Evolutionary conservation across 2,329 filamentous ascomycete species (phyloP), one percentile per base, ranked within the genome.

Genomic region (Geosmithia putterillii): DNA sequence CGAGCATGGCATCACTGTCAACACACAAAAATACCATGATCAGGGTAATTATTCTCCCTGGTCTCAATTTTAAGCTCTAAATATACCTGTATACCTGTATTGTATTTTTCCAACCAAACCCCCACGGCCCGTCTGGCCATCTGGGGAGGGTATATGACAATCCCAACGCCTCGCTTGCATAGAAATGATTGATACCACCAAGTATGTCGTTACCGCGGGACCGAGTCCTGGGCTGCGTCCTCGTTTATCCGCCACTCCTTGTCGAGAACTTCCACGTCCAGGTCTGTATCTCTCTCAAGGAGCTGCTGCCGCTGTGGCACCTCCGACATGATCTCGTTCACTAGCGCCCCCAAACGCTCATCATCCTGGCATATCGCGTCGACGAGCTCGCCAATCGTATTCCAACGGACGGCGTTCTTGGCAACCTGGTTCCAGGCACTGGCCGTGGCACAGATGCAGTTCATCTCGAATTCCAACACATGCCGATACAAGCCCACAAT

Each of bases 391-490:
- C 46, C 49, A 44, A 63, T 50, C 25, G 49, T 54, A 22, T 56
- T 47, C 60, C 61, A 63, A 38, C 56, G 51, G 20, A 64, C 59
- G 9, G 62, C 57, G 36, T 63, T 61, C 43, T 57, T 59, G 3
- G 59, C 60, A 1, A 54, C 59, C 21, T 54, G 51, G 40, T 63
- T 62, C 59, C 60, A 63, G 10, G 56, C 53, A 45, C 58, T 60
- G 3, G 60, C 61, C 15, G 60, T 51, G 6, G 61, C 61, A 45
- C 60, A 64, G 9, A 64, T 57, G 49, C 57, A 59, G 42, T 63
- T 63, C 61, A 64, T 64, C 49, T 64, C 60, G 42, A 61, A 58
- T 44, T 64, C 61, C 21, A 64, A 53, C 4, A 62, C 51, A 14
- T 48, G 51, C 18, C 57, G 54, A 47, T 59, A 61, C 6, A 63